phyloP scores from a whole-genome alignment of 2,329 filamentous ascomycete species.

The Cercospora sp. region DNA sequence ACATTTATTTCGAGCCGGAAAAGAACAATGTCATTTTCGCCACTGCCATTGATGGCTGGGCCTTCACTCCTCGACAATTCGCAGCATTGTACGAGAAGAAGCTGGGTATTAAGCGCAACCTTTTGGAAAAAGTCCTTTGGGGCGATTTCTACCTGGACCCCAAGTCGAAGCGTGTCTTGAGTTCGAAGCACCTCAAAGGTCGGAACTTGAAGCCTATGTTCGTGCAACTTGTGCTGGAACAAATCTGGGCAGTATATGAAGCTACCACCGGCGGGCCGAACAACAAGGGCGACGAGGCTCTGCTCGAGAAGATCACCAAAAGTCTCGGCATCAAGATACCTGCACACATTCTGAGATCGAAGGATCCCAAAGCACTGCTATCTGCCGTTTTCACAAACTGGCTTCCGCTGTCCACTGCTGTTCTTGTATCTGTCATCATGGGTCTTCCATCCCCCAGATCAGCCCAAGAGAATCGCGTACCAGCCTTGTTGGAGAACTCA shows the following conservation, averaged over 20 bases:
- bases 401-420: constrained; percentile 87
- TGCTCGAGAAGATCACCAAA: constrained; percentile 94
- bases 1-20: constrained; percentile 96
- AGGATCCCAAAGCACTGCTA: constrained; percentile 79
- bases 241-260: constrained; percentile 93
- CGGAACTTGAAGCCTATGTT: constrained; percentile 93
- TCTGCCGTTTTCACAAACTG: constrained; percentile 85
- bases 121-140: constrained; percentile 94
- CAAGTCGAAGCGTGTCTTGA: constrained; percentile 91
- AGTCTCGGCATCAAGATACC: constrained; percentile 81
- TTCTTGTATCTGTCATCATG: constrained; percentile 92
- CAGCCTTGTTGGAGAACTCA: constrained; percentile 73
- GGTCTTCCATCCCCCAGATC: constrained; percentile 79
- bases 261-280: constrained; percentile 81
- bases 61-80: constrained; percentile 94
- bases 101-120: constrained; percentile 83
- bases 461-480: constrained; percentile 78
- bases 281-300: constrained; percentile 75
- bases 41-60: constrained; percentile 98
- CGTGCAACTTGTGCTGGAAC: constrained; percentile 91
- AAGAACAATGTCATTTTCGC: constrained; percentile 99
- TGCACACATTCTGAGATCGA: constrained; percentile 77
- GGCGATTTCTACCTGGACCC: constrained; percentile 95
- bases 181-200: constrained; percentile 88
- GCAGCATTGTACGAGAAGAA: constrained; percentile 94